Evolutionary conservation across 257 asterid genomes (phyloP), one percentile per base, ranked within the genome.

Genomic region (Mentha longifolia): DNA sequence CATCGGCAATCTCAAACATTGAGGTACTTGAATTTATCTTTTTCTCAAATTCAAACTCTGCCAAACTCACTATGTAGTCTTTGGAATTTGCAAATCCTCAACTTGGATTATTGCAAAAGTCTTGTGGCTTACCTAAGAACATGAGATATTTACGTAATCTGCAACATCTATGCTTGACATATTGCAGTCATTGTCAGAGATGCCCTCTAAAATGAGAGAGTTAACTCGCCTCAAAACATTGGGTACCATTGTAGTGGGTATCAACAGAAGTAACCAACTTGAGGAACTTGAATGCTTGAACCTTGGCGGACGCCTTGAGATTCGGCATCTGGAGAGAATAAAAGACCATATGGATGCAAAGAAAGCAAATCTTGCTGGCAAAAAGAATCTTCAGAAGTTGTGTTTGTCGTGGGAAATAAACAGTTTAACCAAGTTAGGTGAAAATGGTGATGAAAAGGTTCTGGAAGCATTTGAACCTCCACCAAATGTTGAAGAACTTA

Each of bases 21-120:
- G 49, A 42, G 83, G 30, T 42, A 57, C 43, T 35, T 80, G 49
- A 22, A 56, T 22, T 22, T 56, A 15, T 10, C 61, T 10, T 0
- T 1, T 41, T 10, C 77, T 39, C 0, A 4, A 12, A 20, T 79
- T 14, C 61, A n/a, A 9, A 65, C 57, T 9, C 73, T 79, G 15
- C 81, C 84, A 3, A 31, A 41, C 41, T 59, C 77, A 20, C 9
- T 81, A 57, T 76, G 73, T 60, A 57, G 63, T 58, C 80, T 79
- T 15, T 60, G 68, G 84, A 83, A 83, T 25, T 52, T 80, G 69
- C 63, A 83, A 65, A 56, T 68, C 35, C 62, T 83, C 56, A 72
- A 65, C 47, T 64, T 80, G 45, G n/a, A 72, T 30, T 1, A 1
- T 6, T 80, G 87, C 15, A 0, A 0, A 0, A 0, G 7, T 0